These are phyloP conservation scores for Malus asiatica DNA, from an alignment of 306 rosid species.

Conservation along the genomic window DNA sequence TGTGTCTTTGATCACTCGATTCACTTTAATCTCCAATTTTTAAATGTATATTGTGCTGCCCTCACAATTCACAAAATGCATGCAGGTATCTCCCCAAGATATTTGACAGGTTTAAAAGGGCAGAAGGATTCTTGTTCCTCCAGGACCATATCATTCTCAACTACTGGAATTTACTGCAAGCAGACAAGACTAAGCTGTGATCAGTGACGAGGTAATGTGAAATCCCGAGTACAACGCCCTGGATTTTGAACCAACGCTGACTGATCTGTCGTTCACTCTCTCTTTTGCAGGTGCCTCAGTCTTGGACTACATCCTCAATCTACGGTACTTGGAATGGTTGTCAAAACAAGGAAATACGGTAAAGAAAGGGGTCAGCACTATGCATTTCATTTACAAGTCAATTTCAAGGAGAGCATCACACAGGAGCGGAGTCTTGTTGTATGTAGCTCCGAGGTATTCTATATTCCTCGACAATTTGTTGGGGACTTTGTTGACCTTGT, in stretches of 20 bases:
- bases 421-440: slow-evolving; percentile 26
- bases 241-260: not conserved
- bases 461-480: slow-evolving; percentile 45
- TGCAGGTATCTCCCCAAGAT: slow-evolving; percentile 50
- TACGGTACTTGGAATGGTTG: slow-evolving; percentile 47
- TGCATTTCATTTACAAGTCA: slow-evolving; percentile 73
- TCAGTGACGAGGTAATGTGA: slow-evolving; percentile 50
- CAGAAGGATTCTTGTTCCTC: slow-evolving; percentile 70
- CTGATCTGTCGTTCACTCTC: not conserved
- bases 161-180: slow-evolving; percentile 69
- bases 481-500: slow-evolving; percentile 66
- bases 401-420: slow-evolving; percentile 41
- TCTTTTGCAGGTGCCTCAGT: slow-evolving; percentile 41
- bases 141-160: slow-evolving; percentile 64
- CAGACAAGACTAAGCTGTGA: slow-evolving; percentile 68
- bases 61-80: not conserved
- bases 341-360: slow-evolving; percentile 66
- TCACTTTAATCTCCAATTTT: not conserved
- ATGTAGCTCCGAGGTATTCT: slow-evolving; percentile 65
- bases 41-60: not conserved
- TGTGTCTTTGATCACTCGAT: not conserved
- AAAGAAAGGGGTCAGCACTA: slow-evolving; percentile 49
- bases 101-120: slow-evolving; percentile 50
- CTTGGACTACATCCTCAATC: slow-evolving; percentile 47
- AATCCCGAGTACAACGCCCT: not conserved